Evolutionary conservation across 2,329 filamentous ascomycete species (phyloP).

Genomic region (Ascochyta lentis): DNA sequence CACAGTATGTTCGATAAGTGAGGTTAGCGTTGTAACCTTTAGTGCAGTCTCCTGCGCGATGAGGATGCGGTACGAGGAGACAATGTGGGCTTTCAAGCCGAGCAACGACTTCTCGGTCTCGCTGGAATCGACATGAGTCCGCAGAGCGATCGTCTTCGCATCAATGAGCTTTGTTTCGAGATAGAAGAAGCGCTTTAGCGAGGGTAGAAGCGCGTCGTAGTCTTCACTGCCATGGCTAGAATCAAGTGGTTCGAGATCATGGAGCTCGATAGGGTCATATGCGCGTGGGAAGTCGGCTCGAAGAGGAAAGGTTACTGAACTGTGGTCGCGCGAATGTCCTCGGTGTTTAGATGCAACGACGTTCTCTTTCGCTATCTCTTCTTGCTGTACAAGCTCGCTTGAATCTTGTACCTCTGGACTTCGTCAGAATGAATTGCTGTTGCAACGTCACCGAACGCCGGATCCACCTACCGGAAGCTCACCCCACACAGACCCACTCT

Average conservation of each 20-base stretch:
- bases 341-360: neutral
- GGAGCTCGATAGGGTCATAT: slow-evolving; percentile 1
- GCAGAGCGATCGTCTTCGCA: neutral
- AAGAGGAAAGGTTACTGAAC: neutral
- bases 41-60: neutral
- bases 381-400: neutral
- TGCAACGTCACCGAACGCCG: no score
- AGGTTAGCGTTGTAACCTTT: slow-evolving; percentile 4
- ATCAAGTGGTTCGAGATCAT: neutral
- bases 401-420: slow-evolving; percentile 1
- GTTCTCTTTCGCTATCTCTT: neutral
- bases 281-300: neutral
- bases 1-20: neutral
- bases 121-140: no score
- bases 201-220: neutral
- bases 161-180: slow-evolving; percentile 1
- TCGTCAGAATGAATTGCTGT: neutral
- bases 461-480: no score
- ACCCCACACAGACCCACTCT: no score
- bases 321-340: neutral
- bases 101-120: neutral
- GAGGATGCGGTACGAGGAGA: slow-evolving; percentile 2
- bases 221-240: neutral
- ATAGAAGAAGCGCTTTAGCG: slow-evolving; percentile 4
- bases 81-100: slow-evolving; percentile 1